Base-by-base conservation (phyloP, 2,329 filamentous ascomycete genomes). In the Apiospora phragmitis region DNA sequence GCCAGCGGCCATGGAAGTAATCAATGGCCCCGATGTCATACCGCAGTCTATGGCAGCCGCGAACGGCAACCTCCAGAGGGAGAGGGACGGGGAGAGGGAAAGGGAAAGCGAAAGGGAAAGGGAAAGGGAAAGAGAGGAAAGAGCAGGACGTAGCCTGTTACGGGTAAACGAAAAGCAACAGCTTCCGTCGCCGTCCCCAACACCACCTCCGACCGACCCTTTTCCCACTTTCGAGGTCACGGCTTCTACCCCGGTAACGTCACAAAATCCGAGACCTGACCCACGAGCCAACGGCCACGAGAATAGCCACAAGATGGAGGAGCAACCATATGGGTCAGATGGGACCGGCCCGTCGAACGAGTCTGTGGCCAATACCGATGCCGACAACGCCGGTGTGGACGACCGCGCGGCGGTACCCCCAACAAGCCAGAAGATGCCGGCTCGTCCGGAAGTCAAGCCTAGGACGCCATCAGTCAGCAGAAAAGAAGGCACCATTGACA, bases 401-500 rank as follows among this genome's bases (percentile, higher is more conserved):
- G 45, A 45, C 12, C 65, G 12, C 7, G 26, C n/a, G 12, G 12
- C 42, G 26, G 38, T 9, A 18, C 18, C 38, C 41, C 42, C 42
- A 12, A 67, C 65, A 43, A 21, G 26, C n/a, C 42, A 26, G 38
- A 42, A 67, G 38, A 4, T 38, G 32, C 65, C 62, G 8, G 8
- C n/a, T 43, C 62, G 24, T 24, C 11, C 62, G 11, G 62, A 66
- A 41, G 38, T 2, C 24, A 67, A 45, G 21, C 4, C 32, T 41
- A n/a, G 65, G 24, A 41, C 65, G 18, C 38, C 38, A 8, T 67
- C 65, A 29, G 24, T 41, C 3, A 38, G 26, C 67, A 49, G 12
- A 29, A 68, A 26, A 18, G 47, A 55, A 32, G 45, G 47, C n/a
- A 6, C 43, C 32, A 78, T 81, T 55, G 85, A 85, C 71, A 84